Evolutionary conservation across 2,329 filamentous ascomycete genomes (phyloP), one percentile per base, ranked within the genome.

Genomic region (Fusarium tuaranense): DNA sequence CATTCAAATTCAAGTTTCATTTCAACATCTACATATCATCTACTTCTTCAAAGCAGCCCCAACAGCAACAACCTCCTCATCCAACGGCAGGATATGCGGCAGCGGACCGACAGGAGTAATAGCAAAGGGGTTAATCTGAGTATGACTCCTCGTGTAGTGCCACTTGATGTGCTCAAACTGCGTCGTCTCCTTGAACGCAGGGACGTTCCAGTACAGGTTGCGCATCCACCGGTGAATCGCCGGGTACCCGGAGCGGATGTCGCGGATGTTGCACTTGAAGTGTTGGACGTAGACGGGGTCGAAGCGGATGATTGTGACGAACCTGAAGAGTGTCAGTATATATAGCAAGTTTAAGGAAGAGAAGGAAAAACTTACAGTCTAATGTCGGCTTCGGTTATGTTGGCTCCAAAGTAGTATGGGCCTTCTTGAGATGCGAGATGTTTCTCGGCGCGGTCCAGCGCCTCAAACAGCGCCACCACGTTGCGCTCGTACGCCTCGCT

Each of bases 91-190:
- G 72, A 99, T 93, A 84, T 97, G 89, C 44, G 95, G 95, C 79
- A 95, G 78, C 7, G 97, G 96, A 0, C 96, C 96, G 18, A 97
- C 81, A 1, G 96, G 95, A 27, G 95, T 96, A 80, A 99, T 97
- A 44, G 87, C 86, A 60, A 86, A 83, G 18, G 91, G 91, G 83
- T 93, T 93, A 81, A 93, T 92, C 84, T 93, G 88, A 12, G 86
- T 87, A 78, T 91, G 89, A 75, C 88, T 91, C 77, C 87, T 85
- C 70, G 89, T 90, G 81, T 90, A 91, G 81, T 92, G 91, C 82
- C 87, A 93, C 90, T 97, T 98, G 86, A 98, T 98, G 85, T 99
- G 97, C 82, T 97, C 90, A 82, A 97, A 98, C 83, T 98, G 90
- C 25, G 95, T 97, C 71, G 95, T 97, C 62, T 93, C 90, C 73